These are phyloP conservation scores for Lepidium aucheri DNA, from an alignment of 345 rosid genomes.

Conservation along the genomic window DNA sequence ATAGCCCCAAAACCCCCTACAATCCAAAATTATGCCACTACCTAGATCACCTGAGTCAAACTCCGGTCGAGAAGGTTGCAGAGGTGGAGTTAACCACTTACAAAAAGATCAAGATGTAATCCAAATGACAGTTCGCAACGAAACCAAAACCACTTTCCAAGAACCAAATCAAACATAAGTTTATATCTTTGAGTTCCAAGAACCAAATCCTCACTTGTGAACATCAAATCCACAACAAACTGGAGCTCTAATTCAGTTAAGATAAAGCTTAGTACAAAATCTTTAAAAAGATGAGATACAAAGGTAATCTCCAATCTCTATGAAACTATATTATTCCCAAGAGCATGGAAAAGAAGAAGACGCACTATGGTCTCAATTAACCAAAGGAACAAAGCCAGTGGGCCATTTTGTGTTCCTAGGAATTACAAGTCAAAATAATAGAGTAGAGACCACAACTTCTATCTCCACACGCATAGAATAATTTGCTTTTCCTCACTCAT, in stretches of 20 bases:
- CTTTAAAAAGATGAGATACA: neutral
- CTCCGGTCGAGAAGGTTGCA: too few species aligned
- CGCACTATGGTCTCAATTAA: neutral
- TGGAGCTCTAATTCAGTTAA: neutral
- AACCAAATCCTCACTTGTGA: neutral
- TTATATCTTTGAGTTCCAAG: neutral
- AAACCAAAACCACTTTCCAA: neutral
- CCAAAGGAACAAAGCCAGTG: constrained; percentile 15
- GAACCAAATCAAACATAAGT: neutral
- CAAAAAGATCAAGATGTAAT: neutral
- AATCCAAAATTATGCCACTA: too few species aligned
- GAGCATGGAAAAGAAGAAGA: neutral
- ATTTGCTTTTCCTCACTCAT: constrained; percentile 19
- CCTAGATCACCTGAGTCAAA: too few species aligned
- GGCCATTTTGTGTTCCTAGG: constrained; percentile 26
- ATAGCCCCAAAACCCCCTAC: too few species aligned
- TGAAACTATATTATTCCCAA: neutral
- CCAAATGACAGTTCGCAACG: neutral
- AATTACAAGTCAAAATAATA: constrained; percentile 12
- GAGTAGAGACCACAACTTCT: constrained; percentile 13
- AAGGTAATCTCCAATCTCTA: neutral
- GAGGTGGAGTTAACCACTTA: neutral
- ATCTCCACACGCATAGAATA: constrained; percentile 22
- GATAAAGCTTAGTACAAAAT: too few species aligned
- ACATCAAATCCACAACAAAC: too few species aligned